These are phyloP conservation scores for Syncephalastrum sp. DNA, from an alignment of 371 early-diverging fungal species.

Conservation along the genomic window DNA sequence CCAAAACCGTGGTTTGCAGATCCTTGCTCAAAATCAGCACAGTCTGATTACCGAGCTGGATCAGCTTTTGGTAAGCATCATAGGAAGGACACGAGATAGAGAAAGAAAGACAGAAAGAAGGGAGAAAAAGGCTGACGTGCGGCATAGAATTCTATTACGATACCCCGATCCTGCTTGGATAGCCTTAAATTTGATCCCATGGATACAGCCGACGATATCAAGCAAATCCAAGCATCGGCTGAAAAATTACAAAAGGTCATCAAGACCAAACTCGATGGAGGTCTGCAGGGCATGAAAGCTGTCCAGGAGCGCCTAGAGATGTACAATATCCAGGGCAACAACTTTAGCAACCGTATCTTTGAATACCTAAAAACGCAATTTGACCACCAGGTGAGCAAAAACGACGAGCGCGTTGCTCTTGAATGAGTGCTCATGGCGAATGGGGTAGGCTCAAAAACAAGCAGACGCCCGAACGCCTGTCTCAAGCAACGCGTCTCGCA, in stretches of 20 bases:
- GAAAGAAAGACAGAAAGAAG: no score
- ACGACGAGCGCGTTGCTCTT: no score
- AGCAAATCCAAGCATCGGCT: slow-evolving; percentile 77
- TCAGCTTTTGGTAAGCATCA: slow-evolving; percentile 59
- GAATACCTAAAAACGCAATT: slow-evolving; percentile 76
- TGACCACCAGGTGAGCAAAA: slow-evolving; percentile 49
- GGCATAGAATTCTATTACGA: slow-evolving; percentile 34
- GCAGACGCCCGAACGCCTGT: slow-evolving; percentile 51
- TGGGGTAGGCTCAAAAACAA: slow-evolving; percentile 52
- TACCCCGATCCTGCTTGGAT: slow-evolving; percentile 39
- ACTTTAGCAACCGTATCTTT: slow-evolving; percentile 75
- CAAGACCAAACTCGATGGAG: slow-evolving; percentile 71
- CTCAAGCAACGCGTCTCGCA: slow-evolving; percentile 29
- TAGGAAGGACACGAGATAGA: no score
- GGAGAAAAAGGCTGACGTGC: background rate
- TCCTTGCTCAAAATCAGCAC: slow-evolving; percentile 84
- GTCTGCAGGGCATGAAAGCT: slow-evolving; percentile 71
- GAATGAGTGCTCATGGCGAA: background rate
- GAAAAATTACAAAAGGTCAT: slow-evolving; percentile 77
- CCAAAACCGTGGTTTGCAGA: slow-evolving; percentile 88
- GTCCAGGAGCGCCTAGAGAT: slow-evolving; percentile 79
- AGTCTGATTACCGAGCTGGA: slow-evolving; percentile 81
- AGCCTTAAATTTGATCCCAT: slow-evolving; percentile 82
- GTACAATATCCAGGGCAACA: slow-evolving; percentile 73
- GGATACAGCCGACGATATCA: slow-evolving; percentile 75